phyloP scores from a whole-genome alignment of 768 basidiomycete genomes.

The Boletus huronensis region DNA sequence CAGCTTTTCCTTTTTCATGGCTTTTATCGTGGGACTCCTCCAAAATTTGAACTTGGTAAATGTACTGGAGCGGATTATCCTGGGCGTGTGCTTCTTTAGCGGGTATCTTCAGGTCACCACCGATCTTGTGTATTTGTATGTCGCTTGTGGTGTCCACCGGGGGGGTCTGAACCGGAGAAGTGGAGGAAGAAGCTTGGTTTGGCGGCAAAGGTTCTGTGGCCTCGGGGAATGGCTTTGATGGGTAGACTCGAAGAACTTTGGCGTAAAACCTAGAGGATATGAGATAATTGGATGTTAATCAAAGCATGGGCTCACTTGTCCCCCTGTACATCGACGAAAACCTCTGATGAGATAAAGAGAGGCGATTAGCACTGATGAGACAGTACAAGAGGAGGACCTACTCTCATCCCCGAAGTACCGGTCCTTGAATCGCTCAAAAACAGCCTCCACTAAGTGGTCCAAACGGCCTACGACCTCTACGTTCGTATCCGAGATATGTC shows the following conservation, averaged over 20 bases:
- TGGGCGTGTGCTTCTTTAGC: slow-evolving; percentile 62
- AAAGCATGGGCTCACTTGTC: slow-evolving; percentile 61
- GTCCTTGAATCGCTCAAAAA: slow-evolving; percentile 95
- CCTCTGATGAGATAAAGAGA: slow-evolving; percentile 45
- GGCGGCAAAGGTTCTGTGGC: slow-evolving; percentile 32
- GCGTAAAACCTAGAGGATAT: slow-evolving; percentile 65
- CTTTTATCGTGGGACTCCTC: slow-evolving; percentile 72
- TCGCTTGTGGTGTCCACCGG: slow-evolving; percentile 48
- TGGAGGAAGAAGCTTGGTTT: slow-evolving; percentile 37
- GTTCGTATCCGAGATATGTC: slow-evolving; percentile 15
- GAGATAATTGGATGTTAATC: slow-evolving; percentile 13
- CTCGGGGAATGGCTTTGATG: slow-evolving; percentile 52
- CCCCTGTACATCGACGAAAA: slow-evolving; percentile 82
- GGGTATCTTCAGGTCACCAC: slow-evolving; percentile 74
- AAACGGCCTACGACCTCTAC: slow-evolving; percentile 95
- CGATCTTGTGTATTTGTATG: slow-evolving; percentile 60
- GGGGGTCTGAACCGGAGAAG: slow-evolving; percentile 43
- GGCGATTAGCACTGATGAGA: slow-evolving; percentile 15
- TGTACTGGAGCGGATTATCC: slow-evolving; percentile 82
- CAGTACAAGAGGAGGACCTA: slow-evolving; percentile 40
- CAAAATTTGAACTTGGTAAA: slow-evolving; percentile 84
- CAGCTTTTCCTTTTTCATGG: slow-evolving; percentile 54
- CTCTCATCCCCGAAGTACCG: slow-evolving; percentile 91
- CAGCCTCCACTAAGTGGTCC: slow-evolving; percentile 91
- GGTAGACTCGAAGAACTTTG: slow-evolving; percentile 73